Base-by-base conservation (phyloP, 305 asterid genomes). In the Plantago coronopus region DNA sequence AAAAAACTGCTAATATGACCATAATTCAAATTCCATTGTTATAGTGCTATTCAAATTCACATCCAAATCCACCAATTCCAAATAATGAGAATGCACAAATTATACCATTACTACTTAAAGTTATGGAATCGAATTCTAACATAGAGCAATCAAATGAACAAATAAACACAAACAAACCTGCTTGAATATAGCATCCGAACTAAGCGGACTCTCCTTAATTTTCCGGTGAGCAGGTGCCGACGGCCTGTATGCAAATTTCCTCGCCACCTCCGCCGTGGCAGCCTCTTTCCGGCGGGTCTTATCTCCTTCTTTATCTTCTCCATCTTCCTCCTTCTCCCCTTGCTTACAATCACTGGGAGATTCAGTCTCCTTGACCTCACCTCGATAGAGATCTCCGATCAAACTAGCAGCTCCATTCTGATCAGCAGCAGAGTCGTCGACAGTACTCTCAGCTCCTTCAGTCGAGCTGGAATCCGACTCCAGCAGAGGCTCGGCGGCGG, bases 101-200 rank as follows among this genome's bases (percentile, higher is more conserved):
- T n/a, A n/a, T n/a, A n/a, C n/a, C n/a, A n/a, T n/a, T 27, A 27
- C 31, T 27, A 27, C 31, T 27, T 27, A 5, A 27, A 34, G 34
- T 34, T 7, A 34, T 12, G 12, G 40, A 34, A 34, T 34, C 40
- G 11, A 34, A 34, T 6, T 34, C 40, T 34, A 34, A 9, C 40
- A 34, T 9, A 8, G 40, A 34, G 40, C 40, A 34, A 34, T 34
- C 2, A 34, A 34, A 34, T 34, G 0, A 9, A 34, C 40, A 34
- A n/a, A 34, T 34, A 34, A 34, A 8, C 40, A 34, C 40, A 6
- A 34, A 34, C 40, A 3, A 11, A 74, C 87, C 85, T 93, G 96
- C 66, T 85, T 87, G 75, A 93, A 93, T 54, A 93, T 93, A 65
- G 97, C 94, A 64, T 84, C 91, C 20, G 99, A 93, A 67, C 99